Percentiles rank a stretch among this genome's conserved stretches.
Conservation (phyloP, 306 rosid genomes). For the Cucurbita argyrosperma region DNA sequence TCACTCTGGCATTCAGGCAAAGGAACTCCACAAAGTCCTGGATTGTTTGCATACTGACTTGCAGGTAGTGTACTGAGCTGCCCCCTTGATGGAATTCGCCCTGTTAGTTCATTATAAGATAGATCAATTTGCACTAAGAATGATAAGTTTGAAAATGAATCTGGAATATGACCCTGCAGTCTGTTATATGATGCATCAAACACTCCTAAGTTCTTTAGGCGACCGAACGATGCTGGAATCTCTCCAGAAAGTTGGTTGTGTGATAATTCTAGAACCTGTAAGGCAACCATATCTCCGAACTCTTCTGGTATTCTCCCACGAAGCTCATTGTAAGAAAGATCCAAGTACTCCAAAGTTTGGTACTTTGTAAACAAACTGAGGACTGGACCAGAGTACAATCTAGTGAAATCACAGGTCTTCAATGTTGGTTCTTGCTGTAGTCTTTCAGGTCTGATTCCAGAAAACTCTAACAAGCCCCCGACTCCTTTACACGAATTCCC, state of each 20-base stretch:
- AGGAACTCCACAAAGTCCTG: slow-evolving; percentile 96
- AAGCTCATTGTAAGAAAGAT: slow-evolving; percentile 84
- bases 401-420: slow-evolving; percentile 78
- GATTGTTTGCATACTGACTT: slow-evolving; percentile 69
- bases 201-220: slow-evolving; percentile 69
- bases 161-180: slow-evolving; percentile 84
- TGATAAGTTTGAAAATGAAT: slow-evolving; percentile 81
- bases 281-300: slow-evolving; percentile 84
- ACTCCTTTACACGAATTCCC: slow-evolving; percentile 89
- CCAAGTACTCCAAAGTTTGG: slow-evolving; percentile 87
- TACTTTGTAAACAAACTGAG: slow-evolving; percentile 75
- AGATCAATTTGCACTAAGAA: slow-evolving; percentile 89
- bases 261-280: slow-evolving; percentile 79
- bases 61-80: slow-evolving; percentile 93
- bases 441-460: slow-evolving; percentile 77
- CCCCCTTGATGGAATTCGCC: slow-evolving; percentile 80
- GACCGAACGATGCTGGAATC: slow-evolving; percentile 75
- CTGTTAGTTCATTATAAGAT: slow-evolving; percentile 75
- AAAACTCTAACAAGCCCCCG: slow-evolving; percentile 88
- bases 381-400: slow-evolving; percentile 82
- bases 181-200: slow-evolving; percentile 88
- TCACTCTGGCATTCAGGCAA: slow-evolving; percentile 53
- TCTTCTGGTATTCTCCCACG: slow-evolving; percentile 81
- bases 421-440: slow-evolving; percentile 67
- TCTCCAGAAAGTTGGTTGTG: slow-evolving; percentile 94